Base-by-base conservation (phyloP, 495 filamentous ascomycete genomes). In the Trichoderma virens region DNA sequence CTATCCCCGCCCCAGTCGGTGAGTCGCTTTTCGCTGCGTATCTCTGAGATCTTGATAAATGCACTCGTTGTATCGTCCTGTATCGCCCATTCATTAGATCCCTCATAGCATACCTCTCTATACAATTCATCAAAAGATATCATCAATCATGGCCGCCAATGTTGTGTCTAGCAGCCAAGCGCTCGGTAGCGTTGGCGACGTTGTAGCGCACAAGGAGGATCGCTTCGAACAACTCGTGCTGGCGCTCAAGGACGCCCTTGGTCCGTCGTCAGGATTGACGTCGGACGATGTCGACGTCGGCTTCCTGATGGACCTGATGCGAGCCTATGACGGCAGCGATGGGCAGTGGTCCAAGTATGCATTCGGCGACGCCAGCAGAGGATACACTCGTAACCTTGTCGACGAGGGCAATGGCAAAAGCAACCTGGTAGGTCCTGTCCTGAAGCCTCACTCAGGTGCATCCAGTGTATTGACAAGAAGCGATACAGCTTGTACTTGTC, bases 321-420 rank as follows among this genome's bases (percentile, higher is more conserved):
- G 84, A 56, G 75, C 77, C 25, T 97, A 97, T 70, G 68, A 73
- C 16, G 91, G 88, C 6, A 73, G 85, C 31, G 75, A 85, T 45
- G 68, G 74, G 4, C 88, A 95, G 41, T 97, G 93, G 93, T 68
- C 75, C 23, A 74, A 72, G 64, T 97, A 87, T 72, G 90, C 90
- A 9, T 73, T 92, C 60, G 79, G 76, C 6, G 87, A 95, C 71
- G 63, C 73, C 38, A 85, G 76, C 59, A 79, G 85, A 66, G 79
- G 80, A 1, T 97, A 96, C 73, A 97, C 93, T 0, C 75, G 93
- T 62, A 97, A 97, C 69, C 80, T 96, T 32, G 91, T 97, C 23
- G 90, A 96, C 68, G 86, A 90, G 70, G 90, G 92, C 3, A 96
- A 96, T 71, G 92, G 92, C 30, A 96, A 93, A 72, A 88, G 89